Evolutionary conservation across 768 basidiomycete species (phyloP).

Genomic region (Rhodotorula graminis): DNA sequence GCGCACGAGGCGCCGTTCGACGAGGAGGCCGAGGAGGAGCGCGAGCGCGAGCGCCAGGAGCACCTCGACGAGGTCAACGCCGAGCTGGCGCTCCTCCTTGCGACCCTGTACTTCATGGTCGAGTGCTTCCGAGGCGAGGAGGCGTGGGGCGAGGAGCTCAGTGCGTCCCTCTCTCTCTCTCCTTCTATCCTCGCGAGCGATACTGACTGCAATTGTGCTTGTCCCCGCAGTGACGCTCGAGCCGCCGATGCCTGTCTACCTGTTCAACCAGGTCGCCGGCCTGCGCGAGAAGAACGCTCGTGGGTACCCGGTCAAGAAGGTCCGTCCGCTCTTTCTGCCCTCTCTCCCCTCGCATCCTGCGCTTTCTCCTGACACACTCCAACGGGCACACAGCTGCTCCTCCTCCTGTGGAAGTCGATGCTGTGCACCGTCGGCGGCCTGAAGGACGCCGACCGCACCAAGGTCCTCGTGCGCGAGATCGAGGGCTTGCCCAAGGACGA

Average conservation of each 20-base stretch:
- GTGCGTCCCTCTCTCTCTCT: conserved; percentile 55
- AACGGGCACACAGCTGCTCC: conserved; percentile 79
- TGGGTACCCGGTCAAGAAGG: conserved; percentile 97
- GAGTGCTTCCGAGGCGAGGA: conserved; percentile 91
- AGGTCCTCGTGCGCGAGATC: conserved; percentile 77
- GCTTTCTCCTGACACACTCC: no score
- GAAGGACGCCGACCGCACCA: conserved; percentile 74
- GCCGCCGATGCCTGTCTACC: conserved; percentile 84
- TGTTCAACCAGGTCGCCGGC: conserved; percentile 83
- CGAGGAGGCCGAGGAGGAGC: conserved; percentile 17
- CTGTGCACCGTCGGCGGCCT: conserved; percentile 89
- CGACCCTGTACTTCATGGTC: conserved; percentile 89
- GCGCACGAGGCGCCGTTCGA: not conserved
- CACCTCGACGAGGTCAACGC: conserved; percentile 84
- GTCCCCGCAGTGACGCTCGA: conserved; percentile 74
- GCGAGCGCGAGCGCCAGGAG: conserved; percentile 60
- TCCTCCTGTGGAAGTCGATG: conserved; percentile 90
- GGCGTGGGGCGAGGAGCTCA: conserved; percentile 91
- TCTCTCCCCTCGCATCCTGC: not conserved
- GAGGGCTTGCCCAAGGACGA: conserved; percentile 59
- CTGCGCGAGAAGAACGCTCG: conserved; percentile 88
- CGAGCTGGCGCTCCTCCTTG: conserved; percentile 86
- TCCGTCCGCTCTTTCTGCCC: conserved; percentile 43
- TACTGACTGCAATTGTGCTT: not conserved
- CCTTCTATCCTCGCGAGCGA: not conserved